Evolutionary conservation across 2,329 filamentous ascomycete species (phyloP), one percentile per base, ranked within the genome.

Genomic region (Passalora sequoiae): DNA sequence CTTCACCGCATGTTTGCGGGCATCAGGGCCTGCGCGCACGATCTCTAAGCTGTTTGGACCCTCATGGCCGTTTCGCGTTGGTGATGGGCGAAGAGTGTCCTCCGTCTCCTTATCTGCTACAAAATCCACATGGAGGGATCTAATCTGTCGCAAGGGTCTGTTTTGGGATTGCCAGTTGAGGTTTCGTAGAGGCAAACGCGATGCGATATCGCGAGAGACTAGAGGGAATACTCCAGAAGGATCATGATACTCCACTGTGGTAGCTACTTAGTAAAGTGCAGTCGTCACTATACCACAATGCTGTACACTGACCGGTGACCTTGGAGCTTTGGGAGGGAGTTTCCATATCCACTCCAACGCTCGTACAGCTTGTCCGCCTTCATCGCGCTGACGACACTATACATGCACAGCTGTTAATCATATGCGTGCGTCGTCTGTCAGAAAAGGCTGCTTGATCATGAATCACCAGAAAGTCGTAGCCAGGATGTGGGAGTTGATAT

Each of bases 131-230:
- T 96, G 88, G 29, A 98, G 78, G 9, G 88, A 89, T 60, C 89
- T 84, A 64, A 98, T 98, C 10, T 92, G 96, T 54, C 92, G 84
- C 25, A 97, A 71, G 2, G 92, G 92, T 1, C 92, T 84, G 20
- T 84, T 84, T 49, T 94, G 87, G 10, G 92, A 95, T 66, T 97
- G 94, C 92, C 92, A 98, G 62, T 97, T 88, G 33, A 98, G 80
- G 60, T 97, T 94, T 52, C 83, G 84, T 27, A 98, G 75, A 24
- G 92, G 92, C 0, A 97, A 75, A 42, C 86, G 84, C 30, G 84
- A 75, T 29, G 85, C 74, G 45, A 98, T 74, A 45, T 89, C 81
- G 2, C 86, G 80, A 8, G 84, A 83, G 31, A 97, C 73, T 40
- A 91, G 76, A 46, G 86, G 81, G 68, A 91, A 97, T 51, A 97